Conservation (phyloP, 192 early-diverging fungal genomes). For the Backusella luteola region DNA sequence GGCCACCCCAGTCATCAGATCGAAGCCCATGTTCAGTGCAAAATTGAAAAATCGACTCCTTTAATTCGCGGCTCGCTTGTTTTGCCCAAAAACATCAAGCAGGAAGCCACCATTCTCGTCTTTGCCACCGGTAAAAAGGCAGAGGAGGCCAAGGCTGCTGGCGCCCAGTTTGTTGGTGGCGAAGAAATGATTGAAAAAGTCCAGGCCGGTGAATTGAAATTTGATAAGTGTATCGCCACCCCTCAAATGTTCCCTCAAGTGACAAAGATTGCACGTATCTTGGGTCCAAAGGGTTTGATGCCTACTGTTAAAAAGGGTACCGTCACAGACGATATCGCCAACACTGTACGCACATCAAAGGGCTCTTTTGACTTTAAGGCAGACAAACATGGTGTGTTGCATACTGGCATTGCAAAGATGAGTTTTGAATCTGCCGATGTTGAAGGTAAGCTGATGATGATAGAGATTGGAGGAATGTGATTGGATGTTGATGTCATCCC, state of each 20-base stretch:
- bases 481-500: not conserved
- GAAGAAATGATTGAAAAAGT: constrained; percentile 78
- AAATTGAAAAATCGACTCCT: constrained; percentile 73
- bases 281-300: constrained; percentile 98
- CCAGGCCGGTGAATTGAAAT: constrained; percentile 60
- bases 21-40: constrained; percentile 70
- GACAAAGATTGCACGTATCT: constrained; percentile 80
- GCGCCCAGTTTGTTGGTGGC: constrained; percentile 83
- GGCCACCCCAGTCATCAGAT: constrained; percentile 60
- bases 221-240: constrained; percentile 87
- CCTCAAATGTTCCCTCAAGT: constrained; percentile 88
- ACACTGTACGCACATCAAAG: constrained; percentile 60
- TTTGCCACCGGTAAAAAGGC: constrained; percentile 89
- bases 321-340: constrained; percentile 74
- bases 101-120: constrained; percentile 66
- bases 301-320: constrained; percentile 85
- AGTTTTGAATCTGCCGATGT: constrained; percentile 21
- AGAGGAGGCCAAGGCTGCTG: constrained; percentile 75
- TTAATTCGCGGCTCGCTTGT: constrained; percentile 79
- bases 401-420: constrained; percentile 50
- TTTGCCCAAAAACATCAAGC: constrained; percentile 64
- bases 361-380: constrained; percentile 75
- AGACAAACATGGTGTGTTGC: constrained; percentile 72
- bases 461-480: not conserved
- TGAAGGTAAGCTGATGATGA: not conserved